phyloP scores from a whole-genome alignment of 2,329 filamentous ascomycete genomes.

The Claviceps maximensis region DNA sequence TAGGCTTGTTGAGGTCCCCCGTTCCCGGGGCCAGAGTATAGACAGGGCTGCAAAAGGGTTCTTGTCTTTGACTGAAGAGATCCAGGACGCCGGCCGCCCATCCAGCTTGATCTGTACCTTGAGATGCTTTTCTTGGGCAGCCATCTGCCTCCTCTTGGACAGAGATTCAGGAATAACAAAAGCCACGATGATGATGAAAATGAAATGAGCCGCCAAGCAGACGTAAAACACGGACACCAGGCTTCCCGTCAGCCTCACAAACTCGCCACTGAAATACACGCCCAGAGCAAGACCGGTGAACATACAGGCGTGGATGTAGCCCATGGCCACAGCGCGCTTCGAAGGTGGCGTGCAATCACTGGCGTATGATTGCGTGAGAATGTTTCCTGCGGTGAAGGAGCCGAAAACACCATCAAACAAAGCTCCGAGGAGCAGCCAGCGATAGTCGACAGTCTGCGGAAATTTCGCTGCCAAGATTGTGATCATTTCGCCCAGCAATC shows the following conservation, averaged over 20 bases:
- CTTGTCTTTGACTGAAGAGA: slow-evolving; percentile 26
- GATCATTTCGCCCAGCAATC: slow-evolving; percentile 59
- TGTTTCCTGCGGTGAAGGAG: slow-evolving; percentile 72
- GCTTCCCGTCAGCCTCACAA: slow-evolving; percentile 63
- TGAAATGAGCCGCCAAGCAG: slow-evolving; percentile 54
- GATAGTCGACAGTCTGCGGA: slow-evolving; percentile 59
- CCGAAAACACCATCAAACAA: slow-evolving; percentile 73
- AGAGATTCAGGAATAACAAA: slow-evolving; percentile 76
- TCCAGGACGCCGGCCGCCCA: slow-evolving; percentile 13
- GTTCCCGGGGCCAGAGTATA: slow-evolving; percentile 62
- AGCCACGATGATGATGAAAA: slow-evolving; percentile 60
- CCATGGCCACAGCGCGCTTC: slow-evolving; percentile 69
- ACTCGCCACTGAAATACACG: slow-evolving; percentile 65
- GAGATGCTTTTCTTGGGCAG: slow-evolving; percentile 55
- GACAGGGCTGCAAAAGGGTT: slow-evolving; percentile 68
- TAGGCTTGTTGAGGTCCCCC: slow-evolving; percentile 42
- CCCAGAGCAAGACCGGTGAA: slow-evolving; percentile 84
- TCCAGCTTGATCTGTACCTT: slow-evolving; percentile 28
- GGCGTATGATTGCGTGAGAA: slow-evolving; percentile 72
- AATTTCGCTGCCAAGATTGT: slow-evolving; percentile 67
- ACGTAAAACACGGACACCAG: slow-evolving; percentile 78
- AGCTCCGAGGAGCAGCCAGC: slow-evolving; percentile 65
- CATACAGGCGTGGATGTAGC: slow-evolving; percentile 78
- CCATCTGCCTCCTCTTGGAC: slow-evolving; percentile 54
- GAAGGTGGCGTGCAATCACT: slow-evolving; percentile 78